Evolutionary conservation across 768 basidiomycete species (phyloP).

Genomic region (Leccinum subtestaceum): DNA sequence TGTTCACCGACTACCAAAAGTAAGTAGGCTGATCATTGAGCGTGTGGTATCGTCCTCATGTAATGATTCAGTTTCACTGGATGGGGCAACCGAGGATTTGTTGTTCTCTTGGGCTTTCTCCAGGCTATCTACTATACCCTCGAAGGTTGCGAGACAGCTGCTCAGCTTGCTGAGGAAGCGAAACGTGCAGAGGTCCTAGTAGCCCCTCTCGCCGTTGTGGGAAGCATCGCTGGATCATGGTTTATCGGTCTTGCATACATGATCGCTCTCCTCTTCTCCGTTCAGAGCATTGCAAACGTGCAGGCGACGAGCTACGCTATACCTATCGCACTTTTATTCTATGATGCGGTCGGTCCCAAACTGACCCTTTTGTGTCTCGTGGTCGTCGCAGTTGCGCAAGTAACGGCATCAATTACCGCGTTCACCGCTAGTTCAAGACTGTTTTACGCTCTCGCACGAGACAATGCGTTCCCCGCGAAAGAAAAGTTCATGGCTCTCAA

Average conservation of each 20-base stretch:
- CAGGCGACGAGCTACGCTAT: constrained; percentile 52
- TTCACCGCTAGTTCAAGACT: no score
- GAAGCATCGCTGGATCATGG: constrained; percentile 56
- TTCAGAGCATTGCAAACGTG: constrained; percentile 50
- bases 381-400: no score
- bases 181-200: constrained; percentile 49
- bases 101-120: constrained; percentile 54
- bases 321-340: constrained; percentile 41
- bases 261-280: constrained; percentile 56
- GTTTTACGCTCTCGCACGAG: no score
- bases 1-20: constrained; percentile 59
- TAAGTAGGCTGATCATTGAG: constrained; percentile 19
- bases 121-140: constrained; percentile 56
- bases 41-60: constrained; percentile 1
- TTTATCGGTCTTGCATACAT: constrained; percentile 54
- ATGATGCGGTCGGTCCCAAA: not conserved
- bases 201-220: constrained; percentile 55
- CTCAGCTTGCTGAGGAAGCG: constrained; percentile 63
- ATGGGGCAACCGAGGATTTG: constrained; percentile 51
- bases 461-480: constrained; percentile 11
- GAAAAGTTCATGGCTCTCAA: no score
- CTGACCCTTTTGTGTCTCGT: constrained; percentile 33
- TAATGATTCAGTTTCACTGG: constrained; percentile 47
- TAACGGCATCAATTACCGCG: constrained; percentile 19
- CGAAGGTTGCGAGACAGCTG: constrained; percentile 61